phyloP scores from a whole-genome alignment of 495 filamentous ascomycete species.

The Neurospora sublineolata region DNA sequence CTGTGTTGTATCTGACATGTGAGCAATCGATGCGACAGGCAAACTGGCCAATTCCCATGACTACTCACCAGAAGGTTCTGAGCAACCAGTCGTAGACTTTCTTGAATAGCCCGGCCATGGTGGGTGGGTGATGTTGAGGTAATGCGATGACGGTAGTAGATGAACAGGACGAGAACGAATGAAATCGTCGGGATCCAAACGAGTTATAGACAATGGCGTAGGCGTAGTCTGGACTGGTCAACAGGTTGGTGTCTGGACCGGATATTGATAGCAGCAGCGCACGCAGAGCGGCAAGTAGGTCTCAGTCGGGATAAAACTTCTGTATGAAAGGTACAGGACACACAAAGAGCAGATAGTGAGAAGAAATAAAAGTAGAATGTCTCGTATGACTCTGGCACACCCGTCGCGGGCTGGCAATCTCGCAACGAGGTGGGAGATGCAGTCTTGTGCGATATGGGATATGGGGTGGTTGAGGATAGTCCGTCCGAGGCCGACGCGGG shows the following conservation, averaged over 20 bases:
- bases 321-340: background rate
- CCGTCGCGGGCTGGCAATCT: constrained; percentile 18
- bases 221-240: background rate
- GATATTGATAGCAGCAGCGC: background rate
- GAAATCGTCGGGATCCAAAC: constrained; percentile 4
- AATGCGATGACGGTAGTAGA: background rate
- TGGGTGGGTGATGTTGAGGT: background rate
- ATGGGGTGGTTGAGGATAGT: background rate
- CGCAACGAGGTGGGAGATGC: constrained; percentile 15
- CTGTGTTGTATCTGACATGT: constrained; percentile 33
- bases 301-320: constrained; percentile 3
- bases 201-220: background rate
- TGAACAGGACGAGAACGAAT: constrained; percentile 15
- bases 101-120: constrained; percentile 49
- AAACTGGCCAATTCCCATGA: constrained; percentile 5
- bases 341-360: constrained; percentile 7
- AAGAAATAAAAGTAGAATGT: constrained; percentile 34
- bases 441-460: background rate
- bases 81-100: constrained; percentile 97
- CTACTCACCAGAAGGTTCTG: constrained; percentile 90
- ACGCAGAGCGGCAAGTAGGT: constrained; percentile 3
- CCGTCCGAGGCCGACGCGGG: background rate
- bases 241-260: background rate
- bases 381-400: constrained; percentile 29
- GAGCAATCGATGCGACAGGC: background rate